These are phyloP conservation scores for Colletotrichum lindemuthianum DNA, from an alignment of 2,329 filamentous ascomycete genomes.

Conservation along the genomic window DNA sequence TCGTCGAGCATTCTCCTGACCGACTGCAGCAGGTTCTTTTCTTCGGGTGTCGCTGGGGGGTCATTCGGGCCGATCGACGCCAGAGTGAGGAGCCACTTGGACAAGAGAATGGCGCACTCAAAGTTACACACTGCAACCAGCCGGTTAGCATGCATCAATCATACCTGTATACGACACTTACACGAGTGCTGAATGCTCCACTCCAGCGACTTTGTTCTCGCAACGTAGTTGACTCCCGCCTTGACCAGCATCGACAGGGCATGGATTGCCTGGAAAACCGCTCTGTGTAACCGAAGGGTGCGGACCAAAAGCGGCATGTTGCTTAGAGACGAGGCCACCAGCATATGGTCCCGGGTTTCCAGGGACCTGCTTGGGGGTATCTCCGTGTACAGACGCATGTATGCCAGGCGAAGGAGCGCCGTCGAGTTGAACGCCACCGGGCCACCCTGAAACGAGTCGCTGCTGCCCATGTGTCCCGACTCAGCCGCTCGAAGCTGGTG, in stretches of 20 bases:
- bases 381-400: constrained; percentile 74
- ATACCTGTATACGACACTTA: constrained; percentile 48
- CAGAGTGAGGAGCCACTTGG: constrained; percentile 69
- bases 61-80: constrained; percentile 62
- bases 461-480: constrained; percentile 54
- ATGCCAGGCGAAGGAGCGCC: constrained; percentile 68
- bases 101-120: constrained; percentile 69
- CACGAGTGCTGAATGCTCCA: constrained; percentile 72
- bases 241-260: constrained; percentile 75
- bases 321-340: constrained; percentile 70
- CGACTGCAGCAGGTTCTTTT: constrained; percentile 65
- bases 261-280: constrained; percentile 74
- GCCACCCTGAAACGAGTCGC: constrained; percentile 64
- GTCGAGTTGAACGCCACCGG: constrained; percentile 75
- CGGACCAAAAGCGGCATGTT: constrained; percentile 68
- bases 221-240: constrained; percentile 70
- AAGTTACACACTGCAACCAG: constrained; percentile 63
- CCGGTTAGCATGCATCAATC: constrained; percentile 35
- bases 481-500: constrained; percentile 62
- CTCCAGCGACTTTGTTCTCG: constrained; percentile 67
- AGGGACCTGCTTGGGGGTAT: constrained; percentile 70
- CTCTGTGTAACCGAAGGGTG: constrained; percentile 68
- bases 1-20: constrained; percentile 69
- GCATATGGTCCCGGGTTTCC: constrained; percentile 70
- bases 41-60: constrained; percentile 60